These are phyloP conservation scores for Asterella californica DNA, from an alignment of 225 moss, liverwort and hornwort species.

Conservation along the genomic window DNA sequence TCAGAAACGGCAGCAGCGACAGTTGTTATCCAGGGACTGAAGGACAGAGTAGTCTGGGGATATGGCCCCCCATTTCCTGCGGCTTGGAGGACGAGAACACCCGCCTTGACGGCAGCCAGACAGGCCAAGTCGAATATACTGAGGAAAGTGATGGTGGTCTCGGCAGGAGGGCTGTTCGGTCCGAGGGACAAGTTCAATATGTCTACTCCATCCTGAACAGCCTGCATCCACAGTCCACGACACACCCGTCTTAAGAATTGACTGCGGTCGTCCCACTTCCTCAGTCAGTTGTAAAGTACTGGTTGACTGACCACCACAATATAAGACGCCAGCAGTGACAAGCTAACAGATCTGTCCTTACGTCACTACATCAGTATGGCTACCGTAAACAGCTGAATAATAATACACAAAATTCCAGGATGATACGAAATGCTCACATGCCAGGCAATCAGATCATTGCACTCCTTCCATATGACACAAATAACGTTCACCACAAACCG, in stretches of 20 bases:
- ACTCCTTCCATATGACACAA: not conserved
- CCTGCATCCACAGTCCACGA: constrained; percentile 32
- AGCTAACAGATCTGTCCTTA: not conserved
- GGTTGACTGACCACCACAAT: not conserved
- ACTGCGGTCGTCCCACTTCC: not conserved
- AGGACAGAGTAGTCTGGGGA: constrained; percentile 42
- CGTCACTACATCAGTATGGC: not conserved
- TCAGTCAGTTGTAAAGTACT: not conserved
- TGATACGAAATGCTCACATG: not conserved
- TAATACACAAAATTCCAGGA: too few species aligned
- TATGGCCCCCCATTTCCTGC: constrained; percentile 59
- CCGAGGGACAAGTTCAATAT: constrained; percentile 67
- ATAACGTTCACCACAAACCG: not conserved
- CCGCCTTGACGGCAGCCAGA: constrained; percentile 65
- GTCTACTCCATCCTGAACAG: constrained; percentile 74
- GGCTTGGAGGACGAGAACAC: constrained; percentile 72
- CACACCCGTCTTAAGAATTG: not conserved
- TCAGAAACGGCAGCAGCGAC: constrained; percentile 46
- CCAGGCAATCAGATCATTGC: not conserved
- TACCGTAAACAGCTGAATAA: not conserved
- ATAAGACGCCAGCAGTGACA: not conserved
- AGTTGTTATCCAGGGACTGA: constrained; percentile 49
- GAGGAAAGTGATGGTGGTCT: constrained; percentile 53
- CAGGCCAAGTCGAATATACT: constrained; percentile 75
- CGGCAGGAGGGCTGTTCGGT: constrained; percentile 66